Evolutionary conservation across 768 basidiomycete genomes (phyloP).

Genomic region (Pleurotus eryngii): DNA sequence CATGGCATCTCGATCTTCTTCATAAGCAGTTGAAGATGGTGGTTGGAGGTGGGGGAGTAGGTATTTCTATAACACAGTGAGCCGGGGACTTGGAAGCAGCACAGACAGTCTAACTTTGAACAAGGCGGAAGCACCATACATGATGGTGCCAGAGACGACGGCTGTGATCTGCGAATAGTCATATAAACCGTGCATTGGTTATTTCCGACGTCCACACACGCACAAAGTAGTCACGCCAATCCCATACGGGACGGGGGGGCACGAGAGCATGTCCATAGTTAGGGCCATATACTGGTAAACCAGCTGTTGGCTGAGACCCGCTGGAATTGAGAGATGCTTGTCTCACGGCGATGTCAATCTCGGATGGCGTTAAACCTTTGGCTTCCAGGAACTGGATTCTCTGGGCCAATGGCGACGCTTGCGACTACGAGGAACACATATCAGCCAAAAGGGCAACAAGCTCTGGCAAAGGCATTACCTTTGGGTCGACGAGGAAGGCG

Average conservation of each 20-base stretch:
- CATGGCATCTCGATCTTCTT: constrained; percentile 81
- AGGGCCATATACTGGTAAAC: constrained; percentile 43
- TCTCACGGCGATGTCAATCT: constrained; percentile 84
- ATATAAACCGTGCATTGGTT: constrained; percentile 21
- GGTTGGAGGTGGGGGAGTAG: constrained; percentile 88
- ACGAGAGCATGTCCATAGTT: constrained; percentile 29
- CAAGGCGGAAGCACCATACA: constrained; percentile 75
- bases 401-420: constrained; percentile 76
- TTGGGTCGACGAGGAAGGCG: constrained; percentile 80
- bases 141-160: constrained; percentile 82
- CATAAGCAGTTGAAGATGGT: constrained; percentile 84
- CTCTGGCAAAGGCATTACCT: constrained; percentile 36
- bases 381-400: constrained; percentile 93
- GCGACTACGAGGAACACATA: constrained; percentile 46
- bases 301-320: constrained; percentile 21
- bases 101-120: constrained; percentile 55
- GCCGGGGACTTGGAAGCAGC: constrained; percentile 2
- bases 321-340: constrained; percentile 42
- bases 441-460: constrained; percentile 1
- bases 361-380: constrained; percentile 79
- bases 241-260: constrained; percentile 57
- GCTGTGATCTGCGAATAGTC: constrained; percentile 71
- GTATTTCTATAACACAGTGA: constrained; percentile 63
- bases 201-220: constrained; percentile 24
- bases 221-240: constrained; percentile 98